A percentile compares a stretch with the other conserved stretches of the same genome.
Evolutionary conservation across 805 yeast species (phyloP).

Genomic region (Metschnikowia borealis): DNA sequence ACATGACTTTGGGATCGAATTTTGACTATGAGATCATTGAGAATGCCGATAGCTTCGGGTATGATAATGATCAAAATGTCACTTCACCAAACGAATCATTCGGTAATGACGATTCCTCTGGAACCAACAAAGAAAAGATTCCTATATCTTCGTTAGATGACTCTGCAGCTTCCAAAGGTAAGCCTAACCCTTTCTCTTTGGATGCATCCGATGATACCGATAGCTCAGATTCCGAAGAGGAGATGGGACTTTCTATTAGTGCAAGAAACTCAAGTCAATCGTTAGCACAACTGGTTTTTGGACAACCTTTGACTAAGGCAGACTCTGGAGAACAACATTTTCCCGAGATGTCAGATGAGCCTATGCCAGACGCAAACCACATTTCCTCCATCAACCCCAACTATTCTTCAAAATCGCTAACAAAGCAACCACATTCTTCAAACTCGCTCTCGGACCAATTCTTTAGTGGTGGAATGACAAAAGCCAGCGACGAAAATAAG

Average conservation of each 20-base stretch:
- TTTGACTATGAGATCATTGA: slow-evolving; percentile 36
- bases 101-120: background rate
- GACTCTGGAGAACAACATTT: slow-evolving; percentile 17
- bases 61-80: slow-evolving; percentile 5
- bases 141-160: slow-evolving; percentile 20
- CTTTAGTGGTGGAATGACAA: slow-evolving; percentile 26
- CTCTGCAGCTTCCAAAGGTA: slow-evolving; percentile 9
- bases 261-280: slow-evolving; percentile 40
- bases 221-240: slow-evolving; percentile 26
- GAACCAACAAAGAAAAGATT: slow-evolving; percentile 9
- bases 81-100: slow-evolving; percentile 14
- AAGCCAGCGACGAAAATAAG: slow-evolving; percentile 6
- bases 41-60: slow-evolving; percentile 19
- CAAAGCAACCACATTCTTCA: slow-evolving; percentile 42
- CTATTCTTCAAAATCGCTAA: slow-evolving; percentile 31
- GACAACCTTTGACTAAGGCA: slow-evolving; percentile 18
- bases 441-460: slow-evolving; percentile 37
- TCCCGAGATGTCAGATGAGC: slow-evolving; percentile 20
- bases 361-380: slow-evolving; percentile 25
- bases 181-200: slow-evolving; percentile 12
- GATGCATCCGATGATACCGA: slow-evolving; percentile 12
- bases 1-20: slow-evolving; percentile 38
- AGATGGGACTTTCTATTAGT: slow-evolving; percentile 36
- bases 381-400: slow-evolving; percentile 31
- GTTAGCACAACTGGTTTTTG: slow-evolving; percentile 40